These are phyloP conservation scores for Fusarium avenaceum DNA, from an alignment of 2,329 filamentous ascomycete species.

Conservation along the genomic window DNA sequence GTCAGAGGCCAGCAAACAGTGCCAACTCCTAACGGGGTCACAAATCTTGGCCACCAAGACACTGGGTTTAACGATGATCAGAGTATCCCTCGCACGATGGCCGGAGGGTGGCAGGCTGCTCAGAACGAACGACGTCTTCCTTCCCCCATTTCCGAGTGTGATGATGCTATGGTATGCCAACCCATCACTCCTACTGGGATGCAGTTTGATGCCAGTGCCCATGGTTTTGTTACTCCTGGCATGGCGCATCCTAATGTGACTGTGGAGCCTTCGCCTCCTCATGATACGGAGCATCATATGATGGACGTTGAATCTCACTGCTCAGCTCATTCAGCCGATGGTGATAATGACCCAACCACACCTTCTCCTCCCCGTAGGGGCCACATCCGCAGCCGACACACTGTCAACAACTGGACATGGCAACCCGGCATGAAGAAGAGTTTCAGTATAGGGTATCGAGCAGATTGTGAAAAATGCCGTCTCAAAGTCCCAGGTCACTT, in stretches of 20 bases:
- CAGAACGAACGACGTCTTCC: conserved; percentile 68
- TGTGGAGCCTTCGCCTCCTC: conserved; percentile 47
- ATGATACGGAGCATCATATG: conserved; percentile 58
- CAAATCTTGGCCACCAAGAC: conserved; percentile 58
- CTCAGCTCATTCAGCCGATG: conserved; percentile 45
- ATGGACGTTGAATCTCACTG: conserved; percentile 54
- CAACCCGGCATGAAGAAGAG: conserved; percentile 76
- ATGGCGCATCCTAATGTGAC: conserved; percentile 32
- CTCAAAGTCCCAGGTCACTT: conserved; percentile 83
- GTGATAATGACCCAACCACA: conserved; percentile 56
- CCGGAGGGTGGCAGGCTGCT: conserved; percentile 65
- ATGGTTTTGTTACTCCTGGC: conserved; percentile 51
- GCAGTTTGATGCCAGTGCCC: conserved; percentile 52
- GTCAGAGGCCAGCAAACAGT: conserved; percentile 66
- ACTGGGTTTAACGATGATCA: conserved; percentile 58
- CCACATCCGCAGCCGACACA: conserved; percentile 71
- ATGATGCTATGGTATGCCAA: conserved; percentile 61
- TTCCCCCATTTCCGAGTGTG: conserved; percentile 71
- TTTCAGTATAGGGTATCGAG: conserved; percentile 83
- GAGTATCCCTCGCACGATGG: conserved; percentile 64
- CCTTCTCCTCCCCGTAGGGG: conserved; percentile 67
- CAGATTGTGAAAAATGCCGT: conserved; percentile 83
- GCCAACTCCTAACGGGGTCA: conserved; percentile 54
- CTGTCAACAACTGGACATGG: conserved; percentile 71
- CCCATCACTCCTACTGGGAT: conserved; percentile 52